Percentiles rank a stretch among this genome's conserved stretches.
Conservation (phyloP, 805 yeast genomes). For the Hermanozyma aechmeae region DNA sequence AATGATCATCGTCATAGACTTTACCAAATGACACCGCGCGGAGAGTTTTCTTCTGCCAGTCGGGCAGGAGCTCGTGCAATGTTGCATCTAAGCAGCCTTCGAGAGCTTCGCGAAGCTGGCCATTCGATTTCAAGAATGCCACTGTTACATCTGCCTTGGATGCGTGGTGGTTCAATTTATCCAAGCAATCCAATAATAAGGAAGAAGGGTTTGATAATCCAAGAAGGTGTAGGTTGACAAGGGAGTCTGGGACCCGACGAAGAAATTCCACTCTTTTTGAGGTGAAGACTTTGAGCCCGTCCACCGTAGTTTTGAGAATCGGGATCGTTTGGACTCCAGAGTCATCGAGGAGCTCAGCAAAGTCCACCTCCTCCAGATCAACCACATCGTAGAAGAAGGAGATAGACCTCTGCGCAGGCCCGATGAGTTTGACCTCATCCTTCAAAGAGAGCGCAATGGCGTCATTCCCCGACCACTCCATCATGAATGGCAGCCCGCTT, state of each 20-base stretch:
- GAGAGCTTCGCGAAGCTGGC: slow-evolving; percentile 49
- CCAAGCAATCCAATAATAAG: slow-evolving; percentile 67
- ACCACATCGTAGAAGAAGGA: slow-evolving; percentile 41
- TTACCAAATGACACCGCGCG: slow-evolving; percentile 87
- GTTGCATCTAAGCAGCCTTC: slow-evolving; percentile 67
- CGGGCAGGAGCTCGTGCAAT: slow-evolving; percentile 63
- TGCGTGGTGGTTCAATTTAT: slow-evolving; percentile 51
- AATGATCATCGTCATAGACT: slow-evolving; percentile 41
- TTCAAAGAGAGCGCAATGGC: slow-evolving; percentile 57
- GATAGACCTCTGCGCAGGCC: slow-evolving; percentile 55
- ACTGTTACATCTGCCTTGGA: slow-evolving; percentile 79
- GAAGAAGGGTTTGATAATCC: slow-evolving; percentile 84
- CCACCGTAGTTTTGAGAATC: slow-evolving; percentile 43
- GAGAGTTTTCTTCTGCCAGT: slow-evolving; percentile 72
- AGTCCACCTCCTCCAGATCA: slow-evolving; percentile 18
- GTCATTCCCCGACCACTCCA: slow-evolving; percentile 83
- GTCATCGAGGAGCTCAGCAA: slow-evolving; percentile 10
- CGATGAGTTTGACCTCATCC: slow-evolving; percentile 61
- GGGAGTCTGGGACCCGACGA: slow-evolving; percentile 47
- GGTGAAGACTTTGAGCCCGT: slow-evolving; percentile 67
- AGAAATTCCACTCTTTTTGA: slow-evolving; percentile 49
- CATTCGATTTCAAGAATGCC: slow-evolving; percentile 37
- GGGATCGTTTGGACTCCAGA: slow-evolving; percentile 24
- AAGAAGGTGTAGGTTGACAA: slow-evolving; percentile 59
- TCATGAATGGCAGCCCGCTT: slow-evolving; percentile 30